phyloP scores from a whole-genome alignment of 2,329 filamentous ascomycete species.

The Aspergillus puulaauensis region DNA sequence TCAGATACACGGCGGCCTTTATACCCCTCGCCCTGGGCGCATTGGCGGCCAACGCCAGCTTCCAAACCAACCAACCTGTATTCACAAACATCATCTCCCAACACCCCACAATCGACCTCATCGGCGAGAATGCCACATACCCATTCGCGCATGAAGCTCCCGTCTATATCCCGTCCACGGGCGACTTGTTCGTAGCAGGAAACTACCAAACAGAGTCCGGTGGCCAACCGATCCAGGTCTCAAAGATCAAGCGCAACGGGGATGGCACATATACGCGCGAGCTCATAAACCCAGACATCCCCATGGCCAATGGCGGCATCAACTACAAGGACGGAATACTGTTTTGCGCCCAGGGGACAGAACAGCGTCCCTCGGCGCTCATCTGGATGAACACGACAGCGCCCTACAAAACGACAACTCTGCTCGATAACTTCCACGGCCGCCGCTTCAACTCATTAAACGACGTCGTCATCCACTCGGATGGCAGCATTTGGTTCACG shows the following conservation, averaged over 20 bases:
- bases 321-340: constrained; percentile 46
- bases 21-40: neutral
- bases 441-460: constrained; percentile 40
- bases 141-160: constrained; percentile 54
- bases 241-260: constrained; percentile 12
- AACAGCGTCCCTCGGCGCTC: constrained; percentile 11
- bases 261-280: neutral
- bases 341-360: constrained; percentile 44
- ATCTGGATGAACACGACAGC: constrained; percentile 17
- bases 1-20: no score
- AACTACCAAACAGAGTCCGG: constrained; percentile 23
- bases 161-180: constrained; percentile 33
- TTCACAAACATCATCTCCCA: neutral
- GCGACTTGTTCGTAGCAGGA: constrained; percentile 40
- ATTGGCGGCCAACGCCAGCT: neutral
- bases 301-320: constrained; percentile 52
- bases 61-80: neutral
- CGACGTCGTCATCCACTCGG: constrained; percentile 36
- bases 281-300: constrained; percentile 24
- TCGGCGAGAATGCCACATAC: constrained; percentile 38
- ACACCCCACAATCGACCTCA: constrained; percentile 28
- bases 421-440: constrained; percentile 36
- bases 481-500: constrained; percentile 41
- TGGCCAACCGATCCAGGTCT: constrained; percentile 24
- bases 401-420: constrained; percentile 23